Evolutionary conservation across 331 rosid species (phyloP).

Genomic region (Erythrophleum ivorense): DNA sequence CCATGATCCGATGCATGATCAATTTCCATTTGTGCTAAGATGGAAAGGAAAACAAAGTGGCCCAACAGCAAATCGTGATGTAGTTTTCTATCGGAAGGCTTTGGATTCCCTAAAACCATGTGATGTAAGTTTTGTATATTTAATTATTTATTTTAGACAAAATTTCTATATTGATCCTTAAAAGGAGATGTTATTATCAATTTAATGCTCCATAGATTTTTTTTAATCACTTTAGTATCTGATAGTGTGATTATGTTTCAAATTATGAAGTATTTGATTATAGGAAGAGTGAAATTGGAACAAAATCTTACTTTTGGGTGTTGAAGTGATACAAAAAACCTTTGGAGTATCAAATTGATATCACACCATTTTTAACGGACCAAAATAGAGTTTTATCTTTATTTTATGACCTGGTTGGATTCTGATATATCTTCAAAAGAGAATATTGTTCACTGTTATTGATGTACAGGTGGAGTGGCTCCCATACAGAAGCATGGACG

Average conservation of each 20-base stretch:
- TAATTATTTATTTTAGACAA: neutral
- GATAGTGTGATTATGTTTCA: neutral
- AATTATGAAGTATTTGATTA: neutral
- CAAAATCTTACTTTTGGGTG: neutral
- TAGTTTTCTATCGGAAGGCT: conserved; percentile 90
- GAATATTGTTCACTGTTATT: conserved; percentile 39
- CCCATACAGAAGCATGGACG: conserved; percentile 83
- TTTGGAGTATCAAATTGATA: neutral
- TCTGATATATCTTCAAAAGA: conserved; percentile 13
- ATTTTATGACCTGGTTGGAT: neutral
- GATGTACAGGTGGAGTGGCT: conserved; percentile 91
- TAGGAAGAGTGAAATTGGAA: neutral
- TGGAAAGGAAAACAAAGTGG: conserved; percentile 99
- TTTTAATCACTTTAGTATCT: neutral
- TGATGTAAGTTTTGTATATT: conserved; percentile 64
- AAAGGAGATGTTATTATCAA: neutral
- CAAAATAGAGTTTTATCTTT: neutral
- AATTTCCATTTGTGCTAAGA: conserved; percentile 90
- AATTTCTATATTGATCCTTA: neutral
- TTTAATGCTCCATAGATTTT: neutral
- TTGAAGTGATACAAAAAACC: neutral
- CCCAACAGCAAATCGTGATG: conserved; percentile 97
- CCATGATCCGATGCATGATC: conserved; percentile 70
- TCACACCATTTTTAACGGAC: neutral
- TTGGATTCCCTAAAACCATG: conserved; percentile 84